Base-by-base conservation (phyloP, 1,284 basidiomycete species). In the Tilletiopsis washingtonensis region DNA sequence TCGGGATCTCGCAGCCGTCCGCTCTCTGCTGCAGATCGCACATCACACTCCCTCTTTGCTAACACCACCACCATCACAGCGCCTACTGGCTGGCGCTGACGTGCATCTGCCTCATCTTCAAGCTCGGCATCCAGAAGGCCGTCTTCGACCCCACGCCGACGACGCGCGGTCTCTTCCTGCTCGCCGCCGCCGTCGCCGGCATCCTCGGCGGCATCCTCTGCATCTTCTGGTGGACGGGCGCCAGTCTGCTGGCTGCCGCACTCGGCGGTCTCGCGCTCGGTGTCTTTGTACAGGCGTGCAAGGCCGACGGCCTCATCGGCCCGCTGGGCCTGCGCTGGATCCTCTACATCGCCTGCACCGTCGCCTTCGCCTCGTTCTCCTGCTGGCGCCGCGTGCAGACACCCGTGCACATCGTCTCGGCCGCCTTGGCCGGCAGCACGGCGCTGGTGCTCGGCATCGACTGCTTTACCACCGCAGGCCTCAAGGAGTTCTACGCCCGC, bases 401-500 rank as follows among this genome's bases (percentile, higher is more conserved):
- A 48, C 53, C 58, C 17, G 47, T 60, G 27, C 56, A 67, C 14
- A 56, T 67, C 46, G 75, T 85, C 41, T 84, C 86, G 43, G 93
- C 90, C 23, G 86, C 87, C 23, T 79, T 87, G 60, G 85, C 93
- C 50, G 91, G 91, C 20, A 84, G 89, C n/a, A 85, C 85, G n/a
- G 84, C 88, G 1, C 83, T 93, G 69, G 88, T 91, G 52, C 78
- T 96, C 19, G 91, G 91, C 7, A 82, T 94, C 45, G 91, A 97
- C 74, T 96, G 91, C 23, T 47, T 41, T 73, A 86, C 88, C 3
- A 85, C 86, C 5, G 86, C 84, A 4, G 86, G 86, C 21, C 79
- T 94, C 51, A 96, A 96, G 77, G 91, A 94, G 79, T 85, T 93
- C 76, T 96, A 94, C 75, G 78, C 93, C 45, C 93, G 86, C 83